These are phyloP conservation scores for Sporothrix sp. DNA, from an alignment of 2,329 filamentous ascomycete genomes.

Conservation along the genomic window DNA sequence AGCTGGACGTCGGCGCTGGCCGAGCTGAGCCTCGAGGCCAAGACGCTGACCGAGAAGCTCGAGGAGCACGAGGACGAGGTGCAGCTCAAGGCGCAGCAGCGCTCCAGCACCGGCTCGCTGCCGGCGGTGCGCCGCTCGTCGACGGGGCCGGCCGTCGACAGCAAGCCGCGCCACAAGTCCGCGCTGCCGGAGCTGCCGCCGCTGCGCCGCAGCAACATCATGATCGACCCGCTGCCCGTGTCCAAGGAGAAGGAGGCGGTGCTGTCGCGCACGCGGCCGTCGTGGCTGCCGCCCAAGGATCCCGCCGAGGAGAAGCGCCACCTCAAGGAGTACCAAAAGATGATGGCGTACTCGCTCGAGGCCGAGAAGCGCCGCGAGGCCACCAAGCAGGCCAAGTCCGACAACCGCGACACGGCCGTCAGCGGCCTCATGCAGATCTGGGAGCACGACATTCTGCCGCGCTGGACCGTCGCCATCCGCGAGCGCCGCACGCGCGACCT, in stretches of 20 bases:
- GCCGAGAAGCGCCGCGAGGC: constrained; percentile 51
- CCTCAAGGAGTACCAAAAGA: constrained; percentile 72
- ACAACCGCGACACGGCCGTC: constrained; percentile 44
- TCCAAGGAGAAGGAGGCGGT: constrained; percentile 83
- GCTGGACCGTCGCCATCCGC: constrained; percentile 62
- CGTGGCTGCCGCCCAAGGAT: constrained; percentile 78
- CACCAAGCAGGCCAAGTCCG: constrained; percentile 40
- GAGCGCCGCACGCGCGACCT: constrained; percentile 63
- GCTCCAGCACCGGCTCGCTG: constrained; percentile 30
- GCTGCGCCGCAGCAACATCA: constrained; percentile 62
- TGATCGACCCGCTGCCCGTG: constrained; percentile 75
- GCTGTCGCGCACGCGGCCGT: constrained; percentile 67
- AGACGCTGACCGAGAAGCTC: constrained; percentile 66
- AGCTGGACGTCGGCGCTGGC: constrained; percentile 66
- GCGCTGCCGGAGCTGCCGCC: constrained; percentile 61
- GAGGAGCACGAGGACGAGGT: constrained; percentile 62
- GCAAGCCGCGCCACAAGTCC: constrained; percentile 50
- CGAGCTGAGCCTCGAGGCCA: constrained; percentile 62
- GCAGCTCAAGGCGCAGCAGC: constrained; percentile 36
- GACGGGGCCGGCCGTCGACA: constrained; percentile 26
- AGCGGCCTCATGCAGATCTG: constrained; percentile 53
- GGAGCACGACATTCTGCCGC: constrained; percentile 67
- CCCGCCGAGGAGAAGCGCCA: constrained; percentile 87
- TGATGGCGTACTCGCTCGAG: constrained; percentile 59
- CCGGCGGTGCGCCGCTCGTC: constrained; percentile 25